Evolutionary conservation across 257 asterid species (phyloP).

Genomic region (Leptodermis oblonga): DNA sequence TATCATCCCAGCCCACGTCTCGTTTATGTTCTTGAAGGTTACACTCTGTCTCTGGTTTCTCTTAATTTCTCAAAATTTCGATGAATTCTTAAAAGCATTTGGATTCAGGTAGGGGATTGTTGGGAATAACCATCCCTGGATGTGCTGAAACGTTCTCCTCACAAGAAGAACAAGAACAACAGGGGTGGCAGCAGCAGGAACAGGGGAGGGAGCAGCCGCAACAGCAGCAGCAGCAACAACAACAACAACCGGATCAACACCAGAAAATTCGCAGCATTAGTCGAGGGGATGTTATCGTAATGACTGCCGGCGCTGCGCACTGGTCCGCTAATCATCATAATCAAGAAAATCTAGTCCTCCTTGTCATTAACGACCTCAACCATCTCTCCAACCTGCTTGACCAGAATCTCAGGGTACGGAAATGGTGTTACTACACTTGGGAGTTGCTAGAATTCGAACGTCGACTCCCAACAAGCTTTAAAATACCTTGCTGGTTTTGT

Average conservation of each 20-base stretch:
- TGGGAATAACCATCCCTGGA: conserved; percentile 55
- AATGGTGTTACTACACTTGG: no score
- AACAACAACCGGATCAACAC: conserved; percentile 38
- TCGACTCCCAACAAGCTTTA: no score
- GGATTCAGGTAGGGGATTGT: conserved; percentile 49
- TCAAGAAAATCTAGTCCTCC: conserved; percentile 43
- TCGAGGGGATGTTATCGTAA: conserved; percentile 54
- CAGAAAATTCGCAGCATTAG: conserved; percentile 57
- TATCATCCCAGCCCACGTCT: conserved; percentile 68
- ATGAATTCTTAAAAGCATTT: no score
- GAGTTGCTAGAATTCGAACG: no score
- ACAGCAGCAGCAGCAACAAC: neutral
- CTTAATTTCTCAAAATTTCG: no score
- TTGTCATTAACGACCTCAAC: conserved; percentile 63
- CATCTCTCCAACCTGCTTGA: conserved; percentile 71
- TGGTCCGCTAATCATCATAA: conserved; percentile 65
- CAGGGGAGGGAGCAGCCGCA: neutral
- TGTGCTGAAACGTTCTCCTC: conserved; percentile 61
- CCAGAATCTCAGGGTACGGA: conserved; percentile 49
- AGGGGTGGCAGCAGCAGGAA: neutral
- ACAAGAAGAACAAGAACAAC: conserved; percentile 1
- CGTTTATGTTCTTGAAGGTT: conserved; percentile 52
- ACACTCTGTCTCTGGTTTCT: no score
- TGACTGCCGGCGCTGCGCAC: conserved; percentile 64
- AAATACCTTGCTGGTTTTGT: no score